Base-by-base conservation (phyloP, 164 flowering plant genomes). In the Chimonanthus praecox region DNA sequence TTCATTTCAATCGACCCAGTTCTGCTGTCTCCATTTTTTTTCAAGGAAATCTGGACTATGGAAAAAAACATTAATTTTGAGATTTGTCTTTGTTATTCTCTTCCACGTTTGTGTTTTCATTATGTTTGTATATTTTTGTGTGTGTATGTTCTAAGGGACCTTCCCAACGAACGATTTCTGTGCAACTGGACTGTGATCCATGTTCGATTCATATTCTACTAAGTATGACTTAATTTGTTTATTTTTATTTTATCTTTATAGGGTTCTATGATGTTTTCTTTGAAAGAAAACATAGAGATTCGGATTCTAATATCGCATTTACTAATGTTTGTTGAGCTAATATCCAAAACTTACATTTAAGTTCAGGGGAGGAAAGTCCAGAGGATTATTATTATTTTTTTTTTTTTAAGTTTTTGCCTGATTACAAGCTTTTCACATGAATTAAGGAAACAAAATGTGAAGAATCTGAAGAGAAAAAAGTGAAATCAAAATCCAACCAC, bases 401-500 rank as follows among this genome's bases (percentile, higher is more conserved):
- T 13, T 54, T 5, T 54, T 13, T 13, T 13, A n/a, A 13, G 60
- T 54, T 4, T 54, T 54, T 54, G 60, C 16, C 16, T 9, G n/a
- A 54, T 54, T 3, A 10, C 60, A 13, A 54, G 60, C 60, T 54
- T 21, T 71, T 4, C 49, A 15, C 43, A 47, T 47, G 47, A 62
- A 62, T 9, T 45, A 11, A 46, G 11, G 8, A 60, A 46, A 49
- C 7, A 47, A 6, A 13, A 54, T 15, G 60, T 4, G 60, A 54
- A 54, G 60, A 54, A 54, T 4, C 4, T 48, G 8, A 43, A 6
- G 20, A 15, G 21, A 13, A 16, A 60, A 64, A 75, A 48, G 61
- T 61, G 6, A 61, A 71, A 68, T 63, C 21, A 18, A 51, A n/a
- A 51, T 48, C 70, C 47, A 69, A 44, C 61, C 48, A 69, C 72